Conservation (phyloP, 2,329 filamentous ascomycete genomes). For the Microsporum canis region DNA sequence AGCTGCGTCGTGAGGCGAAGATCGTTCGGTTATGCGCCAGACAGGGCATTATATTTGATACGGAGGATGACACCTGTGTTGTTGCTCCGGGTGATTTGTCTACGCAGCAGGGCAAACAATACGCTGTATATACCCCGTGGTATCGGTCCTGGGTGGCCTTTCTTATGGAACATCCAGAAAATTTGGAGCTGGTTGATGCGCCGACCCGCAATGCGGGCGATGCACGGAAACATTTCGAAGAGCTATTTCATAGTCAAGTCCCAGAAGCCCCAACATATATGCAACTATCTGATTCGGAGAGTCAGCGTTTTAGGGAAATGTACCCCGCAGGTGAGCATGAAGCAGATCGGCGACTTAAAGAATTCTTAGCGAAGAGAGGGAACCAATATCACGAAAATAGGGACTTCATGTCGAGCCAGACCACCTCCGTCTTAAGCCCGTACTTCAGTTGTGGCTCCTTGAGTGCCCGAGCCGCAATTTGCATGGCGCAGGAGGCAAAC, state of each 20-base stretch:
- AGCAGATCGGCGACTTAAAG: conserved; percentile 50
- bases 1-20: conserved; percentile 62
- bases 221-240: conserved; percentile 39
- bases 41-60: conserved; percentile 56
- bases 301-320: conserved; percentile 44
- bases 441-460: conserved; percentile 61
- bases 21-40: conserved; percentile 52
- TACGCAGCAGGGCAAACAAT: conserved; percentile 62
- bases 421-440: conserved; percentile 59
- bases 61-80: conserved; percentile 70
- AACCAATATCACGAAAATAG: conserved; percentile 51
- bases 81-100: conserved; percentile 60
- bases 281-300: conserved; percentile 47
- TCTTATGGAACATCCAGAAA: conserved; percentile 56
- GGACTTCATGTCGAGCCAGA: conserved; percentile 52
- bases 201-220: conserved; percentile 45
- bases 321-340: conserved; percentile 71
- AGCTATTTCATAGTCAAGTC: conserved; percentile 50
- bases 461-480: conserved; percentile 55
- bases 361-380: conserved; percentile 57
- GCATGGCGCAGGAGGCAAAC: conserved; percentile 51
- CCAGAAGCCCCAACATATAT: conserved; percentile 56
- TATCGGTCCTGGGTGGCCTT: conserved; percentile 64
- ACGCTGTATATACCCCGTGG: conserved; percentile 78
- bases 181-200: conserved; percentile 51